Base-by-base conservation (phyloP, 2,329 filamentous ascomycete species). In the Ceratocystis ficicola region DNA sequence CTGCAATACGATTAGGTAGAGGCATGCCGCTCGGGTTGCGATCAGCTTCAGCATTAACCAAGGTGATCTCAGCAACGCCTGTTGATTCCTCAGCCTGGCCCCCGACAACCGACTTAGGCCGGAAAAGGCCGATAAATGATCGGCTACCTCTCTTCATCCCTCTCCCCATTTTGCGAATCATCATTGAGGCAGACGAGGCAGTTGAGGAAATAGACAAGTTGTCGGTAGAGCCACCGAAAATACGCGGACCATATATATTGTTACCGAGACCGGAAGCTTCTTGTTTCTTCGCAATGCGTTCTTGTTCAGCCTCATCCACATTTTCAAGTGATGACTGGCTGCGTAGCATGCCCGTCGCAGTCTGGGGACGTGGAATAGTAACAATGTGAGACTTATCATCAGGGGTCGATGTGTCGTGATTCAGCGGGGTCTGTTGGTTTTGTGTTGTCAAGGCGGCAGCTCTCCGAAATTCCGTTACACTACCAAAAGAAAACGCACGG, bases 81-180 rank as follows among this genome's bases (percentile, higher is more conserved):
- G 25, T n/a, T 17, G 41, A n/a, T 68, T 89, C 83, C 72, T 87
- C 90, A 5, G 83, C 85, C 72, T 89, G 84, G 22, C 87, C 85
- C 41, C 90, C 92, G 71, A 93, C 83, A 17, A 95, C 81, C 0
- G 93, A 97, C 75, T 97, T 99, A 0, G 94, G 93, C 69, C 94
- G 83, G 78, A 99, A 99, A 6, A 99, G 80, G 30, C 94, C 94
- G 70, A 95, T 95, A 65, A 99, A 83, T 28, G 92, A 96, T 61
- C 92, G 84, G 20, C 88, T 88, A 63, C 90, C 87, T 76, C 94
- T 95, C 82, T 96, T 97, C 85, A 97, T 88, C n/a, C 93, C 92
- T 70, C 91, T 90, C 66, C 94, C 94, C 94, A 99, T 99, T 79
- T 99, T 99, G 64, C 94, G 86, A 70, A 99, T 88, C 90, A 95